Base-by-base conservation (phyloP, 768 basidiomycete species). In the Vishniacozyma victoriae region DNA sequence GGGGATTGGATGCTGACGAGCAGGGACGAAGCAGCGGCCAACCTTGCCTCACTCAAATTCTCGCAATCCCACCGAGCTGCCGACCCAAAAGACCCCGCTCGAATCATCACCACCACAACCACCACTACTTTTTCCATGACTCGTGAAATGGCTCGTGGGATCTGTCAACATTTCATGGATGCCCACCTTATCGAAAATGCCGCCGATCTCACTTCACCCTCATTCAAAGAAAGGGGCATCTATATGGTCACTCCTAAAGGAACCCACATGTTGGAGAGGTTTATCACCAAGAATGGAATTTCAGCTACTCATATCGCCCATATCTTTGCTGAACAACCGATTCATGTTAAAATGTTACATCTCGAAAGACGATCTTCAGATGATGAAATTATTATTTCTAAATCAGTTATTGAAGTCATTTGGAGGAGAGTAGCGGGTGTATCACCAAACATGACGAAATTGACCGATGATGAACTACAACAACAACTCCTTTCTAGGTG, bases 121-220 rank as follows among this genome's bases (percentile, higher is more conserved):
- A 97, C 95, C 4, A 99, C 95, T 35, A 99, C 95, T 26, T 99
- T 99, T 76, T 90, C 90, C 54, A 97, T 99, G 95, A 89, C 90
- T 59, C 85, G 95, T 61, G 95, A 99, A 37, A 97, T 99, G 87
- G 95, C 95, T 55, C 97, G 96, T 76, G 90, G 89, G 26, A 97
- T 99, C 85, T 87, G 89, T 75, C 95, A 99, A 74, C 91, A 97
- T 71, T 97, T 97, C 70, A 95, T 99, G 89, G 95, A 97, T 60
- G 91, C 95, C 49, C 87, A 91, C 57, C 79, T 97, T 54, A 91
- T 97, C 57, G 92, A 96, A 75, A 96, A 96, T 70, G 93, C 90
- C 14, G 82, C 87, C 15, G 95, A 99, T 74, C 85, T 85, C 26
- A 78, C 79, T 19, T 85, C 86, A 14, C 84, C 85, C 60, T 79